Conservation (phyloP, 768 basidiomycete genomes). For the Plicaturopsis crispa region DNA sequence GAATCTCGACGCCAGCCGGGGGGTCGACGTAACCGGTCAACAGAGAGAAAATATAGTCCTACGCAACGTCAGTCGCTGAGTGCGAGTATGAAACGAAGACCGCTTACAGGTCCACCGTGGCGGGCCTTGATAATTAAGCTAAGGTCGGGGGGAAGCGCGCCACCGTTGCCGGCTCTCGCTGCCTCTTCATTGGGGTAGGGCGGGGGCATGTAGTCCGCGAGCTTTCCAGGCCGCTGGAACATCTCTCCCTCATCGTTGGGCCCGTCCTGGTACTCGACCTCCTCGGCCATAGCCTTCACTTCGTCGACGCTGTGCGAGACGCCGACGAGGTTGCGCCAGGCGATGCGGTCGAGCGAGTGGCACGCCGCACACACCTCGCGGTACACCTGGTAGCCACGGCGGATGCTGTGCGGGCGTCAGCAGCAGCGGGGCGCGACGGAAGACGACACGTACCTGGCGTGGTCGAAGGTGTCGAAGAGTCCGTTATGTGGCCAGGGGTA, state of each 20-base stretch:
- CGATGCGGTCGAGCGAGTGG: slow-evolving; percentile 98
- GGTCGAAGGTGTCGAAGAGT: slow-evolving; percentile 86
- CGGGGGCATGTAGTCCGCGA: slow-evolving; percentile 91
- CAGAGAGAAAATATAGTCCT: slow-evolving; percentile 98
- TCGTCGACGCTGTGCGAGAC: slow-evolving; percentile 95
- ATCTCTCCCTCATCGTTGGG: slow-evolving; percentile 94
- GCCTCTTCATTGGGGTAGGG: slow-evolving; percentile 99
- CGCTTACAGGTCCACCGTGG: slow-evolving; percentile 87
- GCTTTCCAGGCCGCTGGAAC: slow-evolving; percentile 98
- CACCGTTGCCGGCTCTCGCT: slow-evolving; percentile 87
- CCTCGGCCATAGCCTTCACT: slow-evolving; percentile 86
- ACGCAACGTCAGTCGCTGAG: slow-evolving; percentile 1
- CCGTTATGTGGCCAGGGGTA: slow-evolving; percentile 95
- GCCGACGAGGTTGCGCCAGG: slow-evolving; percentile 99
- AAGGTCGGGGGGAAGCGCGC: slow-evolving; percentile 95
- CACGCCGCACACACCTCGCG: slow-evolving; percentile 99
- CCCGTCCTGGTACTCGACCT: slow-evolving; percentile 94
- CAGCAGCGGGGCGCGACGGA: slow-evolving; percentile 8
- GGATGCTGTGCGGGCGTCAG: slow-evolving; percentile 53
- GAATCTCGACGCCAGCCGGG: slow-evolving; percentile 89
- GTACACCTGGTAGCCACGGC: slow-evolving; percentile 95
- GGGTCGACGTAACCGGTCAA: slow-evolving; percentile 96
- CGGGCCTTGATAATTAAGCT: slow-evolving; percentile 97
- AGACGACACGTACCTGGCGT: slow-evolving; percentile 67
- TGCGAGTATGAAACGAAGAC: background rate